Evolutionary conservation across 805 yeast species (phyloP).

Genomic region (Grigorovia humatica): DNA sequence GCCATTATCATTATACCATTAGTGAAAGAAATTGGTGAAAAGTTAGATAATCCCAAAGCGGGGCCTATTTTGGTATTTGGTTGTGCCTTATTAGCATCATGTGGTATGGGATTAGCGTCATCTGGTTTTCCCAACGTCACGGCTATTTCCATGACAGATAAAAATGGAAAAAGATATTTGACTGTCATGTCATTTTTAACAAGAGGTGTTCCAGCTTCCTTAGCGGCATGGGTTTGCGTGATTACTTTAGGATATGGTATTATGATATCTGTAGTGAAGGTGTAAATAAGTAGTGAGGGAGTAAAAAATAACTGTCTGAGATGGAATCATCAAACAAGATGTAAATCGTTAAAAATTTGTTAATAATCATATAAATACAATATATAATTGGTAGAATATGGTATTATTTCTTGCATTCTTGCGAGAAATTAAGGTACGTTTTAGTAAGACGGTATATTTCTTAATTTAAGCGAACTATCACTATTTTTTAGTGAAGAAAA

Average conservation of each 20-base stretch:
- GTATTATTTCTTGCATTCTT: no score
- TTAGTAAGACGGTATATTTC: no score
- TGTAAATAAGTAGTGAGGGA: not conserved
- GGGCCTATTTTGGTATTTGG: slow-evolving; percentile 33
- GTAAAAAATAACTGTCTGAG: not conserved
- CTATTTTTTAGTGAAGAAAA: no score
- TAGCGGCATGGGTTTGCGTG: slow-evolving; percentile 61
- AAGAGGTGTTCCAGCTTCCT: slow-evolving; percentile 82
- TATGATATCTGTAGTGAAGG: slow-evolving; percentile 37
- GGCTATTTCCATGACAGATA: slow-evolving; percentile 89
- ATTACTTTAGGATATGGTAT: slow-evolving; percentile 74
- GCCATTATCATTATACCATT: slow-evolving; percentile 87
- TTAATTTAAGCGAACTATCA: not conserved
- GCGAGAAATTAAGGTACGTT: no score
- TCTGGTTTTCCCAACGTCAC: slow-evolving; percentile 98
- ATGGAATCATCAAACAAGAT: no score
- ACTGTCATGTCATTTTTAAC: slow-evolving; percentile 74
- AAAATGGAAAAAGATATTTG: slow-evolving; percentile 79
- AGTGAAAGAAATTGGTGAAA: slow-evolving; percentile 76
- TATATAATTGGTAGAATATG: no score
- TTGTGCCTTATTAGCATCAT: slow-evolving; percentile 62
- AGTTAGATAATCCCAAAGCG: slow-evolving; percentile 64
- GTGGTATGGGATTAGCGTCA: slow-evolving; percentile 96
- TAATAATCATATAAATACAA: no score
- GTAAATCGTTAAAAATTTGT: not conserved